A percentile compares a stretch with the other conserved stretches of the same genome.
These are phyloP conservation scores for Polygonum maritimum DNA, from an alignment of 148 eudicot genomes.

Conservation along the genomic window DNA sequence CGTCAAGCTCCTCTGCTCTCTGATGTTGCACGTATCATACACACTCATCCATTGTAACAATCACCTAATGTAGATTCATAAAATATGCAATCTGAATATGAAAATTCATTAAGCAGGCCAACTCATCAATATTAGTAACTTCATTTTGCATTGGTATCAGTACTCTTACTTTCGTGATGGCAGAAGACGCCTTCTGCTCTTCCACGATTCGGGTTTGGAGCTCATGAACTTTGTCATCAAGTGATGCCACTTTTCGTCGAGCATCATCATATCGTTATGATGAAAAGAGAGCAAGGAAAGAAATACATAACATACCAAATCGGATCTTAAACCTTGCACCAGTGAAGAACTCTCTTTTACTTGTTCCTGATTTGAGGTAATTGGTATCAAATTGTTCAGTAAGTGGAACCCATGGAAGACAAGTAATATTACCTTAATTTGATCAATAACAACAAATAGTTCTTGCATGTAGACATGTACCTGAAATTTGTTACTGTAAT, in stretches of 20 bases:
- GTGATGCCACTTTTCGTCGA: constrained; percentile 55
- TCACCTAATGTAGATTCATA: too few relatives aligned
- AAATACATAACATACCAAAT: constrained; percentile 53
- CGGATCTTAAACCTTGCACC: constrained; percentile 63
- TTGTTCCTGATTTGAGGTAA: constrained; percentile 41
- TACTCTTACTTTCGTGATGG: constrained; percentile 34
- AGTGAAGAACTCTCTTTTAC: constrained; percentile 60
- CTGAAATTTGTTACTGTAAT: constrained; percentile 85
- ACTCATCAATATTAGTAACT: background rate
- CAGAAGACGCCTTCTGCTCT: constrained; percentile 43
- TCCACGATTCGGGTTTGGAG: constrained; percentile 57
- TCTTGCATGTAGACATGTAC: constrained; percentile 17
- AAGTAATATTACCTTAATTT: background rate
- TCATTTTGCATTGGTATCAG: background rate
- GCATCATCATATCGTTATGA: constrained; percentile 59
- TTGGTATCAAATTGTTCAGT: background rate
- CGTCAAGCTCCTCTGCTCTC: constrained; percentile 74
- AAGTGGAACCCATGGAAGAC: background rate
- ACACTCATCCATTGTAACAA: too few relatives aligned
- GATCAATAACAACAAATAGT: background rate
- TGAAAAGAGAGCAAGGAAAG: constrained; percentile 1
- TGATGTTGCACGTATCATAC: constrained; percentile 13
- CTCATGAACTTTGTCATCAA: constrained; percentile 76
- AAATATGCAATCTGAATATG: background rate
- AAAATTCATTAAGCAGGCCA: background rate